phyloP scores from a whole-genome alignment of 2,329 filamentous ascomycete species.

The Podosphaera leucotricha region DNA sequence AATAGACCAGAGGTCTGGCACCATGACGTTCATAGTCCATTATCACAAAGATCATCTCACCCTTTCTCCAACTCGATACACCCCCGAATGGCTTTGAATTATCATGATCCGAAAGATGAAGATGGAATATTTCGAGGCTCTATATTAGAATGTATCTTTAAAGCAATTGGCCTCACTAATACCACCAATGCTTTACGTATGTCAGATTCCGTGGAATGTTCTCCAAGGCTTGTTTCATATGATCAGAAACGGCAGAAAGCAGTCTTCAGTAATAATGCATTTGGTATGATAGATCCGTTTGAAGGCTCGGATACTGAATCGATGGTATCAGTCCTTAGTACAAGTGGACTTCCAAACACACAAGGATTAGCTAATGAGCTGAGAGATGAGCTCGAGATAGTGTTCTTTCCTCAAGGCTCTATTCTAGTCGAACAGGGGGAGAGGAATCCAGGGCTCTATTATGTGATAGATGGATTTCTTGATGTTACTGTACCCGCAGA shows the following conservation, averaged over 20 bases:
- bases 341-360: constrained; percentile 34
- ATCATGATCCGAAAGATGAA: constrained; percentile 66
- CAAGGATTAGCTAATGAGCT: constrained; percentile 53
- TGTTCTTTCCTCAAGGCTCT: constrained; percentile 86
- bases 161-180: constrained; percentile 62
- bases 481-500: constrained; percentile 70
- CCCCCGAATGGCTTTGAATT: constrained; percentile 30
- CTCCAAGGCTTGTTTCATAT: constrained; percentile 61
- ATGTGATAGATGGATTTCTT: constrained; percentile 89
- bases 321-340: constrained; percentile 43
- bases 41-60: constrained; percentile 26
- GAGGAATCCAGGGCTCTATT: constrained; percentile 87
- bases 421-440: constrained; percentile 92
- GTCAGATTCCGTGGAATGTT: constrained; percentile 57
- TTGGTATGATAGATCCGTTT: constrained; percentile 74
- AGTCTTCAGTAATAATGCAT: constrained; percentile 58
- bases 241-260: constrained; percentile 63
- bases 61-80: constrained; percentile 29
- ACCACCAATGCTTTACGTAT: constrained; percentile 41
- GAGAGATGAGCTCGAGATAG: constrained; percentile 83
- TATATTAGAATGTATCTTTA: constrained; percentile 88
- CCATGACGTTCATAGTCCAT: constrained; percentile 14
- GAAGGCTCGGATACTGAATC: constrained; percentile 72
- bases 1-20: constrained; percentile 10
- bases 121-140: constrained; percentile 74